Base-by-base conservation (phyloP, 2,329 filamentous ascomycete species). In the Hymenoscyphus scutula region DNA sequence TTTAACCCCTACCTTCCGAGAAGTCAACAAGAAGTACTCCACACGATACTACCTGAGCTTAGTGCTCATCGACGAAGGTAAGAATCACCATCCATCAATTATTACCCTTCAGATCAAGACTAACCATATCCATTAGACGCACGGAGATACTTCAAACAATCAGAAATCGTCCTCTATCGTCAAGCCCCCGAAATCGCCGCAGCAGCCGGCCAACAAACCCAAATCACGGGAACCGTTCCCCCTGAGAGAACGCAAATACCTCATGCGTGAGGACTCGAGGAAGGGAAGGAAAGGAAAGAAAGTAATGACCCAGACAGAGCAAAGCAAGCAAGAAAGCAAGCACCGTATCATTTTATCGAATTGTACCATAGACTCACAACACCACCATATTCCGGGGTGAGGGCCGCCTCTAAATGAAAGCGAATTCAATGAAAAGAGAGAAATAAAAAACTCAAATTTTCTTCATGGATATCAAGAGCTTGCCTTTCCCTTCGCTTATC, bases 11-110 rank as follows among this genome's bases (percentile, higher is more conserved):
- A 99, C 95, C 13, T 99, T 99, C 85, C 90, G 95, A 66, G 95
- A 99, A 76, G 96, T 99, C 70, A 99, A 99, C 85, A 99, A 99
- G 84, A 99, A 99, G 80, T 99, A 97, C 78, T 98, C 94, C 29
- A 98, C 94, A 41, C 85, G 95, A 73, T 99, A 99, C 79, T 99
- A 99, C 79, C 85, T 99, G 66, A 97, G 93, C 75, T 80, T 99
- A 66, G 95, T 99, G 25, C 83, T 97, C 69, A 97, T 97, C 70
- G 93, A 97, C 73, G 93, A 97, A 85, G 91, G 91, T 90, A 78
- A 64, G 64, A 29, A 17, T 37, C 54, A 45, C 48, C 5, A 32
- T 54, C 10, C 29, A 25, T 19, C 15, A n/a, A n/a, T n/a, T n/a
- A n/a, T n/a, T n/a, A n/a, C 54, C 45, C 30, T 32, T 29, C 29